Base-by-base conservation (phyloP, 129 eudicot genomes). In the Helianthus tuberosus region DNA sequence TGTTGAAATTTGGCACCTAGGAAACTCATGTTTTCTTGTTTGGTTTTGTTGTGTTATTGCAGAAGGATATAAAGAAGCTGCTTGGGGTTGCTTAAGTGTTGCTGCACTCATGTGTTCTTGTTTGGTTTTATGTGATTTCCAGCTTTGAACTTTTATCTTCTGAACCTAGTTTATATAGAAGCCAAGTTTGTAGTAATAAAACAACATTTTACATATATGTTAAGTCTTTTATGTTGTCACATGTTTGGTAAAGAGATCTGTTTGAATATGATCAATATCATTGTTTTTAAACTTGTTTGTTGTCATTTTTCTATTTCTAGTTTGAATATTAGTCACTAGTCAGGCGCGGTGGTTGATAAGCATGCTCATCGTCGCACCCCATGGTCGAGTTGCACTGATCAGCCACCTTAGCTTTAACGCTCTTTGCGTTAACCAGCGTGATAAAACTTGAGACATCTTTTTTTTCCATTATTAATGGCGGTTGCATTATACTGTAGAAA, bases 11-110 rank as follows among this genome's bases (percentile, higher is more conserved):
- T 5, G 38, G 41, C 41, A 5, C 49, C 13, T 27, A 5, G 10
- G 20, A 46, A 57, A 9, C 35, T 55, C 47, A 55, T 47, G n/a
- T 65, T 10, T 27, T 53, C 39, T 55, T 51, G 68, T 55, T 75
- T 36, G 25, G 48, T 44, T 49, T 78, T 6, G 15, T 32, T 14
- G 11, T 43, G 14, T 43, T 73, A 61, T 43, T 82, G 86, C 98
- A 91, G 97, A 88, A 88, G 88, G 91, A 91, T 78, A 74, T 88
- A 54, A 88, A 88, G 88, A 88, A 88, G 78, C 85, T 78, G 36
- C 69, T 88, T 52, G 95, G 84, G 6, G 66, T 75, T 12, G 85
- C 85, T 68, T 88, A 70, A 88, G 80, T 58, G 25, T 20, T 20
- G 23, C 14, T 9, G 10, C 0, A 43, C 47, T 43, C 2, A 43